These are phyloP conservation scores for Penicillium fuscoglaucum DNA, from an alignment of 2,329 filamentous ascomycete species.

Conservation along the genomic window DNA sequence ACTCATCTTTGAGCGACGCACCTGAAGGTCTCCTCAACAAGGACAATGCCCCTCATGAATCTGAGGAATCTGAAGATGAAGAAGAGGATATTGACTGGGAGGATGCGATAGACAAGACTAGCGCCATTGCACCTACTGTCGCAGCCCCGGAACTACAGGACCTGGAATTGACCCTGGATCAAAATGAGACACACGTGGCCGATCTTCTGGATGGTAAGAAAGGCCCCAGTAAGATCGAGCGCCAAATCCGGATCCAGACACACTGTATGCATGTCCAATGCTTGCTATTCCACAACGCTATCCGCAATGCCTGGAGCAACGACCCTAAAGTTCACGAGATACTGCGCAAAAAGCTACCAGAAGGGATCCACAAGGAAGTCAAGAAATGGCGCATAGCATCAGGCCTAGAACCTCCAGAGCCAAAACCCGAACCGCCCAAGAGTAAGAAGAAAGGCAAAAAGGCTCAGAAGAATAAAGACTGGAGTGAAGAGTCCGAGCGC, in stretches of 20 bases:
- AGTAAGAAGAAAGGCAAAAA: constrained; percentile 45
- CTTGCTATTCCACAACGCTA: constrained; percentile 83
- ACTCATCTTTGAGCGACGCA: constrained; percentile 41
- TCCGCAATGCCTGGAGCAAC: constrained; percentile 81
- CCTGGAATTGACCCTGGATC: constrained; percentile 68
- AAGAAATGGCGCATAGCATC: constrained; percentile 71
- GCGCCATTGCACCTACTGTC: constrained; percentile 34
- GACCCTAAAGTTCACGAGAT: constrained; percentile 73
- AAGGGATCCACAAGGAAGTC: constrained; percentile 68
- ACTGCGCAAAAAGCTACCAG: constrained; percentile 70
- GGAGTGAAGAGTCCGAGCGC: constrained; percentile 67
- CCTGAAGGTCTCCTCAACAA: constrained; percentile 25
- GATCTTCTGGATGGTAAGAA: constrained; percentile 70
- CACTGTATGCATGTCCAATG: constrained; percentile 88
- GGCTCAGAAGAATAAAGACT: constrained; percentile 59
- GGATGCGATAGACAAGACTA: constrained; percentile 50
- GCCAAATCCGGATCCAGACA: constrained; percentile 71
- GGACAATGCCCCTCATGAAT: background rate
- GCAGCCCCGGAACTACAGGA: constrained; percentile 61
- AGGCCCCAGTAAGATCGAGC: constrained; percentile 80
- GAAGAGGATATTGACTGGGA: constrained; percentile 64
- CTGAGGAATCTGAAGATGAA: constrained; percentile 37
- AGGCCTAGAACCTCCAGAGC: constrained; percentile 55
- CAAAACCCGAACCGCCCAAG: constrained; percentile 43
- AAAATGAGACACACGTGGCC: constrained; percentile 56